Percentiles rank a stretch among this genome's conserved stretches.
Conservation (phyloP, 192 early-diverging fungal species). For the Spizellomyces punctatus region DNA sequence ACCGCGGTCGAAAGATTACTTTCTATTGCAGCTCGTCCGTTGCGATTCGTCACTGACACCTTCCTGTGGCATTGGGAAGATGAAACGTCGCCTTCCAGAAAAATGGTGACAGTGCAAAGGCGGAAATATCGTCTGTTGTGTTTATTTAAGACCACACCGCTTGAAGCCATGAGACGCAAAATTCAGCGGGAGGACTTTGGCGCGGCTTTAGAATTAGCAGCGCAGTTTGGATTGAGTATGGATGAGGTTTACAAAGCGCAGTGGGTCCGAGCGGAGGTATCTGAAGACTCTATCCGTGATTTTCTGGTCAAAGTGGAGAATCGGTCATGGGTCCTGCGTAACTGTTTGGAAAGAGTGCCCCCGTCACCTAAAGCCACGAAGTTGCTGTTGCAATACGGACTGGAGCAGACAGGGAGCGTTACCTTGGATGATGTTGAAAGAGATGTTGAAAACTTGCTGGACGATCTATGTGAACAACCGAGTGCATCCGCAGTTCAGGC, state of each 20-base stretch:
- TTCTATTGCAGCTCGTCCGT: slow-evolving; percentile 18
- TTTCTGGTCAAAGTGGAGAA: slow-evolving; percentile 56
- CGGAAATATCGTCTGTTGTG: slow-evolving; percentile 10
- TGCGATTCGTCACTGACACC: slow-evolving; percentile 30
- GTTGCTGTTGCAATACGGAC: slow-evolving; percentile 54
- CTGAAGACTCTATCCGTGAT: slow-evolving; percentile 39
- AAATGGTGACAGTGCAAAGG: neutral
- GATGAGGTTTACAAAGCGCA: slow-evolving; percentile 67
- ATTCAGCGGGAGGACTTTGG: slow-evolving; percentile 55
- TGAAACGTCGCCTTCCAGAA: slow-evolving; percentile 1
- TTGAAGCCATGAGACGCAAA: slow-evolving; percentile 57
- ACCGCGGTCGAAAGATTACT: no score
- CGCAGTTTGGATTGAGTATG: slow-evolving; percentile 51
- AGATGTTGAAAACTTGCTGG: slow-evolving; percentile 40
- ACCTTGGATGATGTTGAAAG: slow-evolving; percentile 44
- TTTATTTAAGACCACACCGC: slow-evolving; percentile 43
- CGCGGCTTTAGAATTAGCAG: slow-evolving; percentile 59
- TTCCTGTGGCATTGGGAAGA: slow-evolving; percentile 42
- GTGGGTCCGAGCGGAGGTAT: slow-evolving; percentile 49
- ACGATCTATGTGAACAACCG: neutral
- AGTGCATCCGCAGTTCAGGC: neutral
- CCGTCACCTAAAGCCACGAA: slow-evolving; percentile 35
- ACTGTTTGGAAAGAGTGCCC: slow-evolving; percentile 49
- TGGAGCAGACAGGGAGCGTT: slow-evolving; percentile 51
- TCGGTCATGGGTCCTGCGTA: slow-evolving; percentile 59